These are phyloP conservation scores for Eleusine indica DNA, from an alignment of 176 grass and related monocot species.

Conservation along the genomic window DNA sequence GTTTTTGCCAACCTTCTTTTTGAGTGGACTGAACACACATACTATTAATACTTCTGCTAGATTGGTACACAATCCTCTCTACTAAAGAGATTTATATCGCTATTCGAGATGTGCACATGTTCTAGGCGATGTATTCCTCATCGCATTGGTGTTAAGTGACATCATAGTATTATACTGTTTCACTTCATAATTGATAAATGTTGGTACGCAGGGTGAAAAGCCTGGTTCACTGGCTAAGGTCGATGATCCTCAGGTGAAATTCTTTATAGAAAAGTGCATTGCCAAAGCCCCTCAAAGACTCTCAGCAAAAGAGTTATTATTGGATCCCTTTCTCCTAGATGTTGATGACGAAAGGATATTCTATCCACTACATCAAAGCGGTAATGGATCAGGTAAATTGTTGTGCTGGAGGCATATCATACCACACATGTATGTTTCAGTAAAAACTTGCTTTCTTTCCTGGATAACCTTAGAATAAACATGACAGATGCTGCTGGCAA, in stretches of 20 bases:
- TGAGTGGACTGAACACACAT: neutral
- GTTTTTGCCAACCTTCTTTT: no score
- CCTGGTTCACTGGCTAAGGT: slow-evolving; percentile 71
- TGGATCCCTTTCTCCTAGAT: slow-evolving; percentile 79
- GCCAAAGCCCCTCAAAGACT: slow-evolving; percentile 64
- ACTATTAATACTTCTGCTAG: neutral
- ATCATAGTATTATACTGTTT: neutral
- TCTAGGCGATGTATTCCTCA: slow-evolving; percentile 13
- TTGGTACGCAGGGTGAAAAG: slow-evolving; percentile 54
- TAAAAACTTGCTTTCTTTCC: neutral
- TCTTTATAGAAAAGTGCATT: slow-evolving; percentile 82
- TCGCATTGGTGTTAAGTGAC: neutral
- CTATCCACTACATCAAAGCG: slow-evolving; percentile 40
- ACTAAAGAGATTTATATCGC: neutral
- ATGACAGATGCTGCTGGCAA: slow-evolving; percentile 39
- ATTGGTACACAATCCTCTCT: neutral
- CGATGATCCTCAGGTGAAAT: slow-evolving; percentile 61
- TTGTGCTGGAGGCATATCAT: neutral
- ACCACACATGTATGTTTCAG: neutral
- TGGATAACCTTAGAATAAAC: slow-evolving; percentile 32
- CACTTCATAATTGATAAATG: neutral
- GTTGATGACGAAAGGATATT: slow-evolving; percentile 54
- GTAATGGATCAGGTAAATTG: slow-evolving; percentile 48
- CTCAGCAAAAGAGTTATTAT: slow-evolving; percentile 60
- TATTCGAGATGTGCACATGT: neutral